Percentiles rank a stretch among this genome's conserved stretches.
These are phyloP conservation scores for Coemansia sp. DNA, from an alignment of 192 early-diverging fungal genomes.

Conservation along the genomic window DNA sequence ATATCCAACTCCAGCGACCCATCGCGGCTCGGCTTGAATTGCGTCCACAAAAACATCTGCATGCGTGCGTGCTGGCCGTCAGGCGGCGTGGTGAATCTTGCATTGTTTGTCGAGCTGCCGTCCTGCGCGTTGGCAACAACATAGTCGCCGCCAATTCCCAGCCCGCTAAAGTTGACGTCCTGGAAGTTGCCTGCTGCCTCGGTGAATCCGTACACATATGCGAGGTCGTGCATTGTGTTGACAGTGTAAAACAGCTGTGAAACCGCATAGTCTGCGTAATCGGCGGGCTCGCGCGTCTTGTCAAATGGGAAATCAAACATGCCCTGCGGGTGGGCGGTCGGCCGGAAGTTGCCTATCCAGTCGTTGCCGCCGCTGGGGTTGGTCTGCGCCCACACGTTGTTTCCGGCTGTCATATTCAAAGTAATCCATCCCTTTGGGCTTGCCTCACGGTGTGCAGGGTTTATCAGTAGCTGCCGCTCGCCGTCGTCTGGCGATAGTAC, in stretches of 20 bases:
- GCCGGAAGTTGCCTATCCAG: slow-evolving; percentile 78
- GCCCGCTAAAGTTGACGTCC: slow-evolving; percentile 77
- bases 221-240: slow-evolving; percentile 88
- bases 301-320: slow-evolving; percentile 79
- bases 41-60: slow-evolving; percentile 94
- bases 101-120: slow-evolving; percentile 84
- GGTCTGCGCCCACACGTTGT: slow-evolving; percentile 90
- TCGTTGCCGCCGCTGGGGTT: slow-evolving; percentile 70
- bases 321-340: slow-evolving; percentile 55
- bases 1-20: slow-evolving; percentile 88
- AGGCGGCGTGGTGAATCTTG: slow-evolving; percentile 91
- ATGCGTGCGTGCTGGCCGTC: slow-evolving; percentile 87
- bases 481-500: slow-evolving; percentile 76
- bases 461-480: slow-evolving; percentile 51
- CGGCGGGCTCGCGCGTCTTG: slow-evolving; percentile 59
- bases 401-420: slow-evolving; percentile 73
- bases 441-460: slow-evolving; percentile 72
- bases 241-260: slow-evolving; percentile 92
- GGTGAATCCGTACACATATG: slow-evolving; percentile 87
- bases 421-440: slow-evolving; percentile 62
- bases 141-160: slow-evolving; percentile 75
- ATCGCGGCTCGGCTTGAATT: slow-evolving; percentile 69
- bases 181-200: slow-evolving; percentile 95
- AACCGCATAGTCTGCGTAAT: slow-evolving; percentile 76
- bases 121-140: slow-evolving; percentile 92